Evolutionary conservation across 75 land plant species (phyloP), one percentile per base, ranked within the genome.

Genomic region (Cryptomeria japonica): DNA sequence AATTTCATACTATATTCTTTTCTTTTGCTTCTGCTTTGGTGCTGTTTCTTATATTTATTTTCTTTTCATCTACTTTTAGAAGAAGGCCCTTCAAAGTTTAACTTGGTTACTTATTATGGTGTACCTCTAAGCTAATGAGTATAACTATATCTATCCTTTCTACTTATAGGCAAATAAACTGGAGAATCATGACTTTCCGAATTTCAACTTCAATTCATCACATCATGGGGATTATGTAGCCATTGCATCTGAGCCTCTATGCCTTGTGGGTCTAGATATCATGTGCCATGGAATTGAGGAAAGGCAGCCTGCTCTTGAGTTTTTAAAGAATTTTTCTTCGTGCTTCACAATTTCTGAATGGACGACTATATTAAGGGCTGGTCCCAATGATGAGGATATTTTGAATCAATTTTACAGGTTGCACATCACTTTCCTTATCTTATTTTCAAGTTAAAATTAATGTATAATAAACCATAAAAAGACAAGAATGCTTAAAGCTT

Each of bases 151-250:
- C 39, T 82, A 47, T 82, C 10, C 25, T 82, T 10, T 64, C 32
- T 73, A 58, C 80, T 87, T 47, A 32, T 77, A 94, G 93, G 93
- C 87, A 76, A 83, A 78, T 80, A 87, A 77, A 58, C 19, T 77
- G 46, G 80, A 41, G 80, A 56, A 87, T 37, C 7, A 22, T n/a
- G 84, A 85, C 64, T 91, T 92, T 86, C 98, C 99, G 55, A 93
- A 94, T 89, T 95, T 96, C 75, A 97, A 96, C 88, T 97, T 97
- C 92, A 97, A 90, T 87, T 88, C 87, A 34, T 93, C 97, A 39
- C 99, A 97, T 89, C 96, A 96, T 89, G 99, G 98, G 80, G 94
- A 96, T 38, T 95, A 87, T 91, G 99, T 96, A n/a, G 99, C 87
- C 0, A 91, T 97, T 88, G 99, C 95, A 80, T 97, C 97, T 51